Conservation (phyloP, 768 basidiomycete genomes). For the Lentinus brumalis region DNA sequence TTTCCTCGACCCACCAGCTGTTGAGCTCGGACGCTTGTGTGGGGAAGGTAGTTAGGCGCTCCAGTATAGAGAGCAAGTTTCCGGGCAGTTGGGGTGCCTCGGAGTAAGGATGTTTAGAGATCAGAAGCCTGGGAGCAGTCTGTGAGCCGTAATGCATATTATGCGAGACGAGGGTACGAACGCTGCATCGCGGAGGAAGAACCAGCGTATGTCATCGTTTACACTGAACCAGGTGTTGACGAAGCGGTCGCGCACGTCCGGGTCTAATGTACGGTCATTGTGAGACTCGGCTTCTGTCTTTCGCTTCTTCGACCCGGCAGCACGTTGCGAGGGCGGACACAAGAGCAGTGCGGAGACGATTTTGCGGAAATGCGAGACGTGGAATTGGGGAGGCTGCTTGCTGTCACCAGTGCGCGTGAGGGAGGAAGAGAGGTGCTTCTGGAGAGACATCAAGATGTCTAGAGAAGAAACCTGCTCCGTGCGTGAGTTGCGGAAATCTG, state of each 20-base stretch:
- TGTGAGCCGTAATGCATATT: neutral
- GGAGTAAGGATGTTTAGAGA: slow-evolving; percentile 33
- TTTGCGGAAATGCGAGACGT: slow-evolving; percentile 67
- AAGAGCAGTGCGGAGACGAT: slow-evolving; percentile 60
- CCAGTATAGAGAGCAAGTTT: slow-evolving; percentile 37
- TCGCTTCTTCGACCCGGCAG: slow-evolving; percentile 18
- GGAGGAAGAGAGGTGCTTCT: slow-evolving; percentile 22
- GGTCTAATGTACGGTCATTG: slow-evolving; percentile 45
- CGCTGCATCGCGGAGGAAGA: slow-evolving; percentile 82
- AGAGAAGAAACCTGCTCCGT: slow-evolving; percentile 13
- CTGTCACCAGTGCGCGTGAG: slow-evolving; percentile 9
- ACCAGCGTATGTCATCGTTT: slow-evolving; percentile 85
- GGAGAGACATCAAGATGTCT: slow-evolving; percentile 20
- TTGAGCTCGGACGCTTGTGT: slow-evolving; percentile 68
- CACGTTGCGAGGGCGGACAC: slow-evolving; percentile 54
- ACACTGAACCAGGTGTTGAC: slow-evolving; percentile 74
- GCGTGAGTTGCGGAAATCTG: neutral
- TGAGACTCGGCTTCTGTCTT: slow-evolving; percentile 17
- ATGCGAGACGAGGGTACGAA: slow-evolving; percentile 35
- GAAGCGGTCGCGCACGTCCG: slow-evolving; percentile 66
- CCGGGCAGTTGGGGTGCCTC: slow-evolving; percentile 31
- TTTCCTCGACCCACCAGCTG: slow-evolving; percentile 76
- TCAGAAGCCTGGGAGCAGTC: slow-evolving; percentile 31
- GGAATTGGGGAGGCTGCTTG: slow-evolving; percentile 54
- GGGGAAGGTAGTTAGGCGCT: slow-evolving; percentile 70